A percentile compares a stretch with the other conserved stretches of the same genome.
Evolutionary conservation across 257 asterid species (phyloP).

Genomic region (Buddleja alternifolia): DNA sequence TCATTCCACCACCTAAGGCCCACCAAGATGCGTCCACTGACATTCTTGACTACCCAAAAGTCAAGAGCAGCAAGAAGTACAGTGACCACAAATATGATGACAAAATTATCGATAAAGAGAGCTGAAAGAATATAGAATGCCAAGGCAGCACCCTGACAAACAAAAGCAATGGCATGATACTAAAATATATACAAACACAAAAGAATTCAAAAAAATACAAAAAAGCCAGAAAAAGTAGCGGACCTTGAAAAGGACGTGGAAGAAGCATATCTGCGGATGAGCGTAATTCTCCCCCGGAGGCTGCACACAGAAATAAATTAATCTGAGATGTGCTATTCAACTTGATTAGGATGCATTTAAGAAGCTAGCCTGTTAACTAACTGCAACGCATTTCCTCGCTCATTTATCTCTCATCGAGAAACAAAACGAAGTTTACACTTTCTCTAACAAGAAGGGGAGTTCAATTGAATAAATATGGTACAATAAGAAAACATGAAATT

Average conservation of each 20-base stretch:
- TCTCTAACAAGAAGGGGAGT: too few relatives aligned
- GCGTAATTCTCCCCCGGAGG: slow-evolving; percentile 88
- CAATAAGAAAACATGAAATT: too few relatives aligned
- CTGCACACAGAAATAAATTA: slow-evolving; percentile 45
- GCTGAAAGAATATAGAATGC: slow-evolving; percentile 95
- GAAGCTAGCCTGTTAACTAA: not conserved
- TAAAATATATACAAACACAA: slow-evolving; percentile 22
- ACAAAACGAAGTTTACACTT: too few relatives aligned
- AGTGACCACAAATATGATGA: slow-evolving; percentile 89
- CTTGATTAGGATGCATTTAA: not conserved
- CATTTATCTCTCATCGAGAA: too few relatives aligned
- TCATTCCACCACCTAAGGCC: slow-evolving; percentile 99
- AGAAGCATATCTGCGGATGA: slow-evolving; percentile 87
- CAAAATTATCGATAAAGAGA: slow-evolving; percentile 79
- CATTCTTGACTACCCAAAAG: slow-evolving; percentile 98
- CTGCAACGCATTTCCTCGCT: not conserved
- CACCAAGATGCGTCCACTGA: slow-evolving; percentile 94
- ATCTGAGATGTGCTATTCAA: slow-evolving; percentile 19
- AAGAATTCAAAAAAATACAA: not conserved
- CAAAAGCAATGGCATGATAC: slow-evolving; percentile 26
- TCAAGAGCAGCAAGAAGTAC: slow-evolving; percentile 94
- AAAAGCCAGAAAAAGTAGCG: slow-evolving; percentile 31
- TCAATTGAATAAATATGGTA: too few relatives aligned
- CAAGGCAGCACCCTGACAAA: slow-evolving; percentile 82
- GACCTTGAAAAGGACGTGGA: slow-evolving; percentile 93